Base-by-base conservation (phyloP, 345 rosid genomes). In the Balakata baccata region DNA sequence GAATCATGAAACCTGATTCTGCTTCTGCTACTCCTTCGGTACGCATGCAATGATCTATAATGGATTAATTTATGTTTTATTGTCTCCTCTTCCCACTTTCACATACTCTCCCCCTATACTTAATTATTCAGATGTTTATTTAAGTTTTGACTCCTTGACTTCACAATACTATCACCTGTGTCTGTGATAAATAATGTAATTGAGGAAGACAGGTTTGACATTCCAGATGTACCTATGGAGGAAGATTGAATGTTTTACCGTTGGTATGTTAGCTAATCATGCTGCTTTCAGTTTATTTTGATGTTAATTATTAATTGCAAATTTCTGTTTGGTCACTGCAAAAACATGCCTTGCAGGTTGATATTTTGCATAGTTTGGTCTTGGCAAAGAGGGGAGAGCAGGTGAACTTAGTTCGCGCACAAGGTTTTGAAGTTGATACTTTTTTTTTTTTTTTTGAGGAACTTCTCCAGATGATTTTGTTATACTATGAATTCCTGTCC, bases 171-270 rank as follows among this genome's bases (percentile, higher is more conserved):
- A 70, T 64, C 85, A 51, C 82, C 91, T 18, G 79, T 87, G 64
- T 82, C 85, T 25, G 88, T 87, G 69, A 83, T 87, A 71, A 92
- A 88, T 81, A 92, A 86, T 49, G 81, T 94, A 0, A 91, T 89
- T 13, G 84, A 88, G 82, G 99, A 95, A 86, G 98, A 95, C 79
- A 82, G 91, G 79, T 89, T 88, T 75, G 98, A 95, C 77, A 87
- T 95, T 77, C 98, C 99, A n/a, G 94, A 95, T 6, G 94, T 95
- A 46, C 99, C 97, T 8, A 93, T 93, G 99, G 99, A 95, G 81
- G 97, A 92, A 63, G 99, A 91, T 82, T 91, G 81, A 88, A 34
- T 43, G 1, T 7, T n/a, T 67, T 46, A 7, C 23, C 58, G 1
- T 43, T 14, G 58, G 70, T 69, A 60, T 41, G 73, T 71, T 34